Conservation (phyloP, 495 filamentous ascomycete genomes). For the Sporormia fimetaria region DNA sequence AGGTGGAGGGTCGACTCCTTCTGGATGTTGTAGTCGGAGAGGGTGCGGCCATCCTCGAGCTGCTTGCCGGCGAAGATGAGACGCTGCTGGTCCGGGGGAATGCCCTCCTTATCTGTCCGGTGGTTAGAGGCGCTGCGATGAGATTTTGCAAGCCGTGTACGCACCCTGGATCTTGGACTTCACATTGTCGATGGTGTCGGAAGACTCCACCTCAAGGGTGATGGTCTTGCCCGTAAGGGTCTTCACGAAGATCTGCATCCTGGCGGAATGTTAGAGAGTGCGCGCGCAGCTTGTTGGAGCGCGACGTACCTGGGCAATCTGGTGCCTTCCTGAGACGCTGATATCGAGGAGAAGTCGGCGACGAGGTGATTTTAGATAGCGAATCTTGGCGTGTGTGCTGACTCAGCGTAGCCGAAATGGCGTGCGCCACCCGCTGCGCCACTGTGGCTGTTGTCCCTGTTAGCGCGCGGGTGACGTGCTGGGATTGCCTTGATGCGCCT, state of each 20-base stretch:
- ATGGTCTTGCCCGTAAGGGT: slow-evolving; percentile 99
- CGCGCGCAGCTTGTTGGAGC: background rate
- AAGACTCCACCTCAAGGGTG: slow-evolving; percentile 99
- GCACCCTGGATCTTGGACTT: slow-evolving; percentile 81
- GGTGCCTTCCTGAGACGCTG: slow-evolving; percentile 33
- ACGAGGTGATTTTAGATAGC: background rate
- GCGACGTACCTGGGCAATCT: slow-evolving; percentile 27
- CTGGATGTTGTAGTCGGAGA: slow-evolving; percentile 99
- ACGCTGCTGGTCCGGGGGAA: slow-evolving; percentile 99
- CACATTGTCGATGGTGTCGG: slow-evolving; percentile 99
- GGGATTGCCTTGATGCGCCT: too few relatives aligned
- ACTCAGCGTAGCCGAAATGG: slow-evolving; percentile 8
- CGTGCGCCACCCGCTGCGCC: slow-evolving; percentile 9
- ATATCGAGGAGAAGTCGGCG: slow-evolving; percentile 14
- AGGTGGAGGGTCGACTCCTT: slow-evolving; percentile 99
- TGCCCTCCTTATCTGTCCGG: slow-evolving; percentile 88
- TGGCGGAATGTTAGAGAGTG: slow-evolving; percentile 21
- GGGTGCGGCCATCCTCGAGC: slow-evolving; percentile 97
- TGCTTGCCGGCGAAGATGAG: slow-evolving; percentile 99
- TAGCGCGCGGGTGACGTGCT: too few relatives aligned
- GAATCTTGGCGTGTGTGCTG: slow-evolving; percentile 14
- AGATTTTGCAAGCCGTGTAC: slow-evolving; percentile 11
- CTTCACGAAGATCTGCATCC: slow-evolving; percentile 99
- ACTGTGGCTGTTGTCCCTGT: too few relatives aligned
- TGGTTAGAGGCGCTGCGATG: background rate